These are phyloP conservation scores for Cyamopsis tetragonoloba DNA, from an alignment of 306 rosid species.

Conservation along the genomic window DNA sequence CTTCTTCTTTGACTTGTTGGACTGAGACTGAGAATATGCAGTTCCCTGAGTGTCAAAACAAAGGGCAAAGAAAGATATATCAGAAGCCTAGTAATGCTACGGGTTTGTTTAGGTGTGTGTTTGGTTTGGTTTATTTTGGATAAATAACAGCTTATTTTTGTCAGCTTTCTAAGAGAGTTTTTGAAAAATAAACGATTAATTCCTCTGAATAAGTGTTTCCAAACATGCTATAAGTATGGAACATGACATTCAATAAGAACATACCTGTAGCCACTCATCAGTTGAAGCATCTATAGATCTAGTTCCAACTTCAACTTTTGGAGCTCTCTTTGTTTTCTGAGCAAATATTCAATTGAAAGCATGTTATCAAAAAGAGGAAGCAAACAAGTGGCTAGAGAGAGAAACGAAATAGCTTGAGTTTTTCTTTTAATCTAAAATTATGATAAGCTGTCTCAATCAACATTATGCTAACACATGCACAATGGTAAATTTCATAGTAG, in stretches of 20 bases:
- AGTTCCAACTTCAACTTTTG: slow-evolving; percentile 96
- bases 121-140: no score
- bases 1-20: slow-evolving; percentile 83
- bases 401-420: background rate
- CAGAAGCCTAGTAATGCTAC: slow-evolving; percentile 14
- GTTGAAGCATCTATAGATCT: slow-evolving; percentile 61
- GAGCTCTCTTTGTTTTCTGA: slow-evolving; percentile 84
- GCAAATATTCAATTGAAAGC: slow-evolving; percentile 21
- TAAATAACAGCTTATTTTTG: background rate
- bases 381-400: slow-evolving; percentile 4
- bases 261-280: slow-evolving; percentile 96
- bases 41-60: slow-evolving; percentile 69
- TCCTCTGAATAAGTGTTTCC: no score
- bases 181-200: no score
- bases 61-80: background rate
- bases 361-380: background rate
- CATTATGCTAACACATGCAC: background rate
- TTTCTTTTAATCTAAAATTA: background rate
- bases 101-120: no score
- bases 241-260: slow-evolving; percentile 24
- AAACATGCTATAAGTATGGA: background rate
- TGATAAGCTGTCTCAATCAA: background rate
- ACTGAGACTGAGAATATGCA: slow-evolving; percentile 53
- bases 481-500: background rate
- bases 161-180: no score